These are phyloP conservation scores for Malus domestica DNA, from an alignment of 306 rosid genomes.

Conservation along the genomic window ASM211411v1 NC_041795.1:6852501-6853000, in stretches of 20 bases:
- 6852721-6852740: conserved; percentile 59
- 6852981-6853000: no score
- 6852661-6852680: conserved; percentile 52
- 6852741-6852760: conserved; percentile 85
- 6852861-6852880: conserved; percentile 54
- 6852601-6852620: conserved; percentile 78
- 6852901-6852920: no score
- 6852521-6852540: no score
- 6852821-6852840: conserved; percentile 64
- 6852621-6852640: conserved; percentile 54
- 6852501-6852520: no score
- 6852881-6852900: conserved; percentile 37
- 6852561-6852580: no score
- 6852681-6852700: conserved; percentile 50
- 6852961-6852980: no score
- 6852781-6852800: conserved; percentile 74
- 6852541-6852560: no score
- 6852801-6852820: conserved; percentile 77
- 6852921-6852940: no score
- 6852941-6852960: no score
- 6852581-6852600: no score
- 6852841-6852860: conserved; percentile 48
- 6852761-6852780: conserved; percentile 73
- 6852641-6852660: conserved; percentile 49
- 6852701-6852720: conserved; percentile 56